phyloP scores from a whole-genome alignment of 805 yeast species.

The Lipomyces yamadae region DNA sequence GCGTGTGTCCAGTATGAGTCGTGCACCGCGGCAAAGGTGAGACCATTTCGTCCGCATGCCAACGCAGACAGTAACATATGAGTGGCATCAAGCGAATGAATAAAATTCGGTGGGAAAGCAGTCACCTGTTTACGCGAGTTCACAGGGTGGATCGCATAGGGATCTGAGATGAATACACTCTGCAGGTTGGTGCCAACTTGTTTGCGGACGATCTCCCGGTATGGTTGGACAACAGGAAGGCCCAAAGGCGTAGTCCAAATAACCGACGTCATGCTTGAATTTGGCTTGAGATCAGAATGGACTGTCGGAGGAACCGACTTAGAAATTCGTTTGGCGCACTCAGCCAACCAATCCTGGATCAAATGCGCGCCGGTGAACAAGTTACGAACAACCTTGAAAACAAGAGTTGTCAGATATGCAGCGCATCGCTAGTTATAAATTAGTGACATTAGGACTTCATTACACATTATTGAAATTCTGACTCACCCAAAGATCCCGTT shows the following conservation, averaged over 20 bases:
- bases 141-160: constrained; percentile 80
- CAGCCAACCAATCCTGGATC: constrained; percentile 95
- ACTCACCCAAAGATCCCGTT: constrained; percentile 53
- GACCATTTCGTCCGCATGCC: constrained; percentile 65
- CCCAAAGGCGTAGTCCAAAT: constrained; percentile 98
- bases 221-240: constrained; percentile 96
- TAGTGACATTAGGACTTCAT: not conserved
- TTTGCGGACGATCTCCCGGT: constrained; percentile 68
- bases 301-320: constrained; percentile 74
- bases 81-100: constrained; percentile 94
- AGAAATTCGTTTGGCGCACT: constrained; percentile 78
- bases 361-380: constrained; percentile 89
- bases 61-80: constrained; percentile 92
- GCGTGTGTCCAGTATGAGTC: constrained; percentile 99
- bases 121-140: constrained; percentile 87
- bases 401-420: constrained; percentile 73
- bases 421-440: constrained; percentile 41
- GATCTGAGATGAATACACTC: constrained; percentile 84
- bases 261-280: constrained; percentile 76
- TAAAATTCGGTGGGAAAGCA: constrained; percentile 94
- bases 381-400: constrained; percentile 81
- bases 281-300: constrained; percentile 44
- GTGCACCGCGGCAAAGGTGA: constrained; percentile 92
- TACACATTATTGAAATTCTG: constrained; percentile 18
- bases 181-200: constrained; percentile 83